Evolutionary conservation across 2,329 filamentous ascomycete species (phyloP), one percentile per base, ranked within the genome.

Genomic region (Phyllosticta citriasiana): DNA sequence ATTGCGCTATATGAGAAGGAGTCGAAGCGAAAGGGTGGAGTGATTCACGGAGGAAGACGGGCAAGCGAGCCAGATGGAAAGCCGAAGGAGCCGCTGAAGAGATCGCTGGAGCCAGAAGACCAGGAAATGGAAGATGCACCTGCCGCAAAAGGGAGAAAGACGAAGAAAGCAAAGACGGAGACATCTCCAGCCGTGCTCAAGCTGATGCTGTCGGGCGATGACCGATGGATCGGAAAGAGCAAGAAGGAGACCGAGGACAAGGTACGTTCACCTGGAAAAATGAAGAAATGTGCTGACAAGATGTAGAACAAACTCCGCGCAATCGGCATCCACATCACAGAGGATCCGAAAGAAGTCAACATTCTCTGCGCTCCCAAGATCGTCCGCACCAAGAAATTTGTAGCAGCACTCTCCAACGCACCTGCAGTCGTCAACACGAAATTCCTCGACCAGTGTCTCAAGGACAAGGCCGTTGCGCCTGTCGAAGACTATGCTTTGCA

Each of bases 1-100:
- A 91, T 97, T 69, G 88, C 87, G 2, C 78, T 95, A 33, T 99
- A 94, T 69, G 88, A 97, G 70, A 96, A 94, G 71, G 94, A 99
- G 76, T 91, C 84, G 78, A 97, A 96, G 77, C 85, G 94, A 22
- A 83, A 82, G 54, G 85, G 85, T 14, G 85, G 85, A 51, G 82
- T 88, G 3, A 76, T 84, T 10, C 82, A 86, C 65, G 84, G 84
- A 40, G 71, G 67, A 59, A 69, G 70, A 68, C 75, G 73, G 63
- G 72, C 65, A 62, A 70, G 66, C 69, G 69, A 69, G 54, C 68
- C 72, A 53, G 76, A 76, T n/a, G 69, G 71, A 22, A 65, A 67
- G 61, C 53, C 64, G 8, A 72, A 72, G 19, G 76, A 75, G 8
- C 76, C 74, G 3, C 76, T 74, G 63, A 78, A 78, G 65, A 73